Evolutionary conservation across 202 grass and related monocot species (phyloP), one percentile per base, ranked within the genome.

Genomic region (Digitaria exilis): DNA sequence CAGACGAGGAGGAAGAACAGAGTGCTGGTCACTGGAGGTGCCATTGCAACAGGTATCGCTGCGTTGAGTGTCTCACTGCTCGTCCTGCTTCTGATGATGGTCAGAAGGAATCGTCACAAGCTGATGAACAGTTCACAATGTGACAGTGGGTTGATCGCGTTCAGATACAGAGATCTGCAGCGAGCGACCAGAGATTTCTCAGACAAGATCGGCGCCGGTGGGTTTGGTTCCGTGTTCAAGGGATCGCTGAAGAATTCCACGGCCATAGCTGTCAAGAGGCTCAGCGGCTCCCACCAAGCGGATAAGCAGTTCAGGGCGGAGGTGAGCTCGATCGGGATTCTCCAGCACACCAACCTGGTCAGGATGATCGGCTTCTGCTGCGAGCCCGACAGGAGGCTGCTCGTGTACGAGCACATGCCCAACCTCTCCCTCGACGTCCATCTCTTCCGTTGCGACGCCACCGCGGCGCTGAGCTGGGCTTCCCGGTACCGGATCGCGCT

Each of bases 271-370:
- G 81, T 89, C 57, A 89, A 89, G 45, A 84, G 65, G 22, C 87
- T 89, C 11, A 51, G 80, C 21, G 87, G 75, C 10, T 9, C 73
- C 14, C 5, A 19, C 1, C 67, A 80, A 10, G 81, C 67, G 22
- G 81, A 84, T 48, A 84, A 89, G 87, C 81, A 89, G 24, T 89
- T 89, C 69, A 52, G 80, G 10, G 59, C 80, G 0, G 87, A 89
- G 42, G 81, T 89, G 48, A 69, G 56, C 24, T 59, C 24, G 4
- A 13, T 91, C 51, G 85, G 89, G n/a, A 91, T 62, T 14, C 84
- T 91, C 45, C 85, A 91, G 17, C 89, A 88, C 44, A 87, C 85
- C 22, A 88, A 91, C 58, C 46, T 91, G 6, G 77, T 91, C 28
- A 78, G 24, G 10, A 44, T 88, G 39, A 32, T 85, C 24, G 89